Evolutionary conservation across 495 filamentous ascomycete species (phyloP).

Genomic region (Hypoxylon intermedium): DNA sequence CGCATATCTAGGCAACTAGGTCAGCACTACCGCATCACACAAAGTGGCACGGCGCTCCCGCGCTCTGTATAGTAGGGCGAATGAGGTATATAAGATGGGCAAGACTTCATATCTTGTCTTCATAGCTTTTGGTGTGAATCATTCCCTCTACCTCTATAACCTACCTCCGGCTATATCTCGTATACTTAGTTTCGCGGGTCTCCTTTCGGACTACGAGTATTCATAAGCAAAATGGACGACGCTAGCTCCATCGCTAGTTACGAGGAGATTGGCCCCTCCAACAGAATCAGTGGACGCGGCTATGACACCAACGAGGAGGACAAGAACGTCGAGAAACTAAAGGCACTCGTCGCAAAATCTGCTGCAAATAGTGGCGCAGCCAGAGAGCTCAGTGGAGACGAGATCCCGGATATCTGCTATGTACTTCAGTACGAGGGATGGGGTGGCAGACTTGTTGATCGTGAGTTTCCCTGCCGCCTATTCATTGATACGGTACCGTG

Average conservation of each 20-base stretch:
- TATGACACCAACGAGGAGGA: slow-evolving; percentile 3
- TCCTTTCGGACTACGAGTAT: background rate
- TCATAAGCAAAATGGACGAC: slow-evolving; percentile 26
- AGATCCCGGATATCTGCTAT: slow-evolving; percentile 46
- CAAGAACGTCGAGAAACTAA: slow-evolving; percentile 14
- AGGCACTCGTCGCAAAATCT: slow-evolving; percentile 9
- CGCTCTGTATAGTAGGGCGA: slow-evolving; percentile 5
- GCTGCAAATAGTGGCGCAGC: slow-evolving; percentile 5
- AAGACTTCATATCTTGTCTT: background rate
- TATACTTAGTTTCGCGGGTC: background rate
- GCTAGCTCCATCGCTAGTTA: slow-evolving; percentile 36
- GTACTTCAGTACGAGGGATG: slow-evolving; percentile 36
- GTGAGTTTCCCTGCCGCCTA: slow-evolving; percentile 22
- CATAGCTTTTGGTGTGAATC: background rate
- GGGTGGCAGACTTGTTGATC: slow-evolving; percentile 35
- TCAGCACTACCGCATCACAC: slow-evolving; percentile 6
- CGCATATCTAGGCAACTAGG: slow-evolving; percentile 15
- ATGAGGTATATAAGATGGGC: background rate
- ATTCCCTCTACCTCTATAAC: background rate
- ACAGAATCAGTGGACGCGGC: background rate
- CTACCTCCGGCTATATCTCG: background rate
- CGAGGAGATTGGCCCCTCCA: slow-evolving; percentile 35
- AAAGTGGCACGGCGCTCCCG: background rate
- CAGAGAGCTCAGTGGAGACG: slow-evolving; percentile 31
- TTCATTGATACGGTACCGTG: background rate